Evolutionary conservation across 116 monocot species (phyloP).

Genomic region (Trichopus zeylanicus): DNA sequence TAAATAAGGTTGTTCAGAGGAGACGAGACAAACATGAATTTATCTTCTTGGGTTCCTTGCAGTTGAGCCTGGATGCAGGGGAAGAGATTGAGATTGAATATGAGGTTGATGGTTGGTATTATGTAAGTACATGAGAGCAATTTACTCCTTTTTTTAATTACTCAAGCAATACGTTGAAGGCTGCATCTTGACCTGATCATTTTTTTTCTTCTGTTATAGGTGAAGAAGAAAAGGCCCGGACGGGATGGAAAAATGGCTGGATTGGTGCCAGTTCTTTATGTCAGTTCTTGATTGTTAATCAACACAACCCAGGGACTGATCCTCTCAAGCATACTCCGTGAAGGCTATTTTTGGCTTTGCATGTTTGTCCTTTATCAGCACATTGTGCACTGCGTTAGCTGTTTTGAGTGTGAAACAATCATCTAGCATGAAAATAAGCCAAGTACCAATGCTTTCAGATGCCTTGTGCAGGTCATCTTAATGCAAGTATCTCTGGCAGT

Average conservation of each 20-base stretch:
- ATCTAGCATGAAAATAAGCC: too few species aligned
- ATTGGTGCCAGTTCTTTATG: constrained; percentile 93
- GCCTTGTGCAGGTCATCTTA: too few species aligned
- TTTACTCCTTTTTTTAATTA: not conserved
- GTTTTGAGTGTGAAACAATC: too few species aligned
- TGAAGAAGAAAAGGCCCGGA: constrained; percentile 89
- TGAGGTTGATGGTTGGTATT: constrained; percentile 98
- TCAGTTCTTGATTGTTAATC: constrained; percentile 34
- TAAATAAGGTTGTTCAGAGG: too few species aligned
- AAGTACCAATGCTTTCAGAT: too few species aligned
- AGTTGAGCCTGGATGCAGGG: constrained; percentile 80
- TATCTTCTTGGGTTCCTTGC: constrained; percentile 13
- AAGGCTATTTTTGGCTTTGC: too few species aligned
- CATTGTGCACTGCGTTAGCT: too few species aligned
- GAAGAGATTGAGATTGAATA: constrained; percentile 97
- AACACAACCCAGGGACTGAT: not conserved
- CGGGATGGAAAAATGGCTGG: constrained; percentile 94
- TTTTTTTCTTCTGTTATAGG: constrained; percentile 38
- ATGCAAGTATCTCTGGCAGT: too few species aligned
- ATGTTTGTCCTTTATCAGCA: too few species aligned
- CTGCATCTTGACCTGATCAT: not conserved
- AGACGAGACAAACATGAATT: too few species aligned
- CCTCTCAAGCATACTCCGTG: not conserved
- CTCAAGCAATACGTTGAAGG: not conserved
- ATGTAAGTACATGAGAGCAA: constrained; percentile 49